phyloP scores from a whole-genome alignment of 1,284 basidiomycete genomes.

The Sanguinoderma infundibulare region DNA sequence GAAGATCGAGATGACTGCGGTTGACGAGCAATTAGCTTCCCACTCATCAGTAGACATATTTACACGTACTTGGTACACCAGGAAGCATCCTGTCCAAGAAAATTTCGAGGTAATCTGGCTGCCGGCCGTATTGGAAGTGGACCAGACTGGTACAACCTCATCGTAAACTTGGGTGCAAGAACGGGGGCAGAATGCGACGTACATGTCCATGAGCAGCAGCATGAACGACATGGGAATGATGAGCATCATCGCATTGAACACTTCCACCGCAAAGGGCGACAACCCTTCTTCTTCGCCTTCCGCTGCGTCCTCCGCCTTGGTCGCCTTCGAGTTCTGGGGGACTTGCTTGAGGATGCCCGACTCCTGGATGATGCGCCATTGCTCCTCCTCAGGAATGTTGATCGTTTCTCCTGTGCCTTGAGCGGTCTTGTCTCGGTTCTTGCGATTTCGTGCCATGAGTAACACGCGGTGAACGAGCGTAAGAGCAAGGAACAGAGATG shows the following conservation, averaged over 20 bases:
- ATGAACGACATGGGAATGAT: slow-evolving; percentile 75
- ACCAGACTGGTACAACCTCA: slow-evolving; percentile 53
- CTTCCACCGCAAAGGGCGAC: slow-evolving; percentile 64
- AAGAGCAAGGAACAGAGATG: neutral
- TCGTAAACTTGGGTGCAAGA: neutral
- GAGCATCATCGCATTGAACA: slow-evolving; percentile 63
- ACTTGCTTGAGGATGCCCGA: slow-evolving; percentile 64
- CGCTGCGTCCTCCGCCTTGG: slow-evolving; percentile 1
- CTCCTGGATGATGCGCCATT: slow-evolving; percentile 75
- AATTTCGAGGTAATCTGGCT: slow-evolving; percentile 46
- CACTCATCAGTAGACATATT: neutral
- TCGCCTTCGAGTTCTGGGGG: slow-evolving; percentile 18
- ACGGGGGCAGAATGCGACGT: slow-evolving; percentile 30
- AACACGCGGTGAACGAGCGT: neutral
- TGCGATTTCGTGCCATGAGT: slow-evolving; percentile 23
- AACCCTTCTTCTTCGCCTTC: slow-evolving; percentile 41
- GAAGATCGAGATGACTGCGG: slow-evolving; percentile 68
- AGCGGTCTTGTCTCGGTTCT: slow-evolving; percentile 32
- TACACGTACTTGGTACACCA: slow-evolving; percentile 68
- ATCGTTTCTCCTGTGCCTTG: slow-evolving; percentile 12
- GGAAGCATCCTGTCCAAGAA: slow-evolving; percentile 60
- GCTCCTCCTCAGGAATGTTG: slow-evolving; percentile 72
- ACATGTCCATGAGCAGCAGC: slow-evolving; percentile 81
- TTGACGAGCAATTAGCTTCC: neutral
- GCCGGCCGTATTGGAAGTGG: slow-evolving; percentile 74